Conservation (phyloP, 768 basidiomycete species). For the Tulasnella sp. region DNA sequence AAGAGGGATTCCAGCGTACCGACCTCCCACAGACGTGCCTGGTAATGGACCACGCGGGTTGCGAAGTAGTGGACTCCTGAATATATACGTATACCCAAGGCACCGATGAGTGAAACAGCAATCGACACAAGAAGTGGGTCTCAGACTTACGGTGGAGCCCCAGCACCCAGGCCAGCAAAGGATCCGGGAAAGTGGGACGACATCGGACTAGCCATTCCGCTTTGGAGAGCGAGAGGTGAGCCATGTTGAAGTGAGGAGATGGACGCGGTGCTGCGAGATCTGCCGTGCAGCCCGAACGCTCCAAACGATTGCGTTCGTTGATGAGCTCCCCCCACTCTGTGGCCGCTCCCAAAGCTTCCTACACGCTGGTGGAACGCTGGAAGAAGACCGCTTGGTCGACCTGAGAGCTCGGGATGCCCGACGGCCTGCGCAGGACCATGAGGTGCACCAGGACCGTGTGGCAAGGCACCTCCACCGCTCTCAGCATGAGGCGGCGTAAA, state of each 20-base stretch:
- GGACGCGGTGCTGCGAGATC: neutral
- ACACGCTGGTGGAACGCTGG: neutral
- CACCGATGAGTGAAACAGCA: neutral
- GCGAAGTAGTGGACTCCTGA: constrained; percentile 24
- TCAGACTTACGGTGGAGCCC: neutral
- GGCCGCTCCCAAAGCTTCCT: neutral
- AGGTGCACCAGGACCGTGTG: neutral
- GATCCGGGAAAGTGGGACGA: neutral
- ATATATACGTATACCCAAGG: neutral
- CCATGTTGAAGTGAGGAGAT: neutral
- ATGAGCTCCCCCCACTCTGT: neutral
- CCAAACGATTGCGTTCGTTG: neutral
- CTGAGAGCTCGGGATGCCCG: neutral
- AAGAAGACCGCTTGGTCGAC: neutral
- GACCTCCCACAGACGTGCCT: constrained; percentile 1
- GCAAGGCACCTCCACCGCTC: too few relatives aligned
- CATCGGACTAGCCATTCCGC: neutral
- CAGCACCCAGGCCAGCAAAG: neutral
- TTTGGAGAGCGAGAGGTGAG: neutral
- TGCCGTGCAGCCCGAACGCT: neutral
- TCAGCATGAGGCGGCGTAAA: neutral
- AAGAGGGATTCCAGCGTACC: constrained; percentile 9
- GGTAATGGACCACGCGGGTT: constrained; percentile 24
- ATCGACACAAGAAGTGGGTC: neutral
- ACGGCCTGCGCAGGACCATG: neutral